These are phyloP conservation scores for Alternaria burnsii DNA, from an alignment of 2,329 filamentous ascomycete species.

Conservation along the genomic window DNA sequence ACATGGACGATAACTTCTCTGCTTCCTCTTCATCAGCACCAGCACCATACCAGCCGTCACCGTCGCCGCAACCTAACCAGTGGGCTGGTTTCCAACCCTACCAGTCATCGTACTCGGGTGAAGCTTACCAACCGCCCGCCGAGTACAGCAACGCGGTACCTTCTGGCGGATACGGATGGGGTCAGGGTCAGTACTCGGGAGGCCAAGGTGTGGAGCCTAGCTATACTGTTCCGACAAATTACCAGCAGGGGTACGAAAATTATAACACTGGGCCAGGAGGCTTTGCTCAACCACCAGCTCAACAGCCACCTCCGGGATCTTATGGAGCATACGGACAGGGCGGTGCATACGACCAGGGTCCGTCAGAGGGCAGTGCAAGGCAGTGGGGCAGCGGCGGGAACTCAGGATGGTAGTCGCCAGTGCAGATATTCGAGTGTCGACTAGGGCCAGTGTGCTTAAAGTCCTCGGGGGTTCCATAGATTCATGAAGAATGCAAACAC, in stretches of 20 bases:
- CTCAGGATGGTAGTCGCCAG: slow-evolving; percentile 32
- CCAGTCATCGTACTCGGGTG: slow-evolving; percentile 44
- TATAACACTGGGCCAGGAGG: slow-evolving; percentile 25
- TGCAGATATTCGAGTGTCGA: neutral
- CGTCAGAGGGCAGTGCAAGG: slow-evolving; percentile 28
- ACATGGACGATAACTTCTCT: slow-evolving; percentile 30
- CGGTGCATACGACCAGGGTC: slow-evolving; percentile 31
- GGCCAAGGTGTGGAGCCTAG: slow-evolving; percentile 45
- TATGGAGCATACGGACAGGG: slow-evolving; percentile 33
- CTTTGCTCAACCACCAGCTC: slow-evolving; percentile 27
- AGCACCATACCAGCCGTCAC: slow-evolving; percentile 31
- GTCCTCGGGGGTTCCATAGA: neutral
- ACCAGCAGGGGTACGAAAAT: slow-evolving; percentile 50
- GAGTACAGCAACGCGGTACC: slow-evolving; percentile 40
- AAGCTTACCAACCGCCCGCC: slow-evolving; percentile 37
- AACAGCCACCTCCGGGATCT: slow-evolving; percentile 26
- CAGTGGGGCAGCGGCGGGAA: slow-evolving; percentile 45
- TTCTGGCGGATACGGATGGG: slow-evolving; percentile 37
- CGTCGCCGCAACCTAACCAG: slow-evolving; percentile 38
- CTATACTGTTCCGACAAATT: slow-evolving; percentile 46
- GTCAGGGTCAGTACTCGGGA: slow-evolving; percentile 42
- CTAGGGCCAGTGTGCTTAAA: neutral
- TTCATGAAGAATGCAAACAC: slow-evolving; percentile 13
- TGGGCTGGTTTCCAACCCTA: slow-evolving; percentile 48
- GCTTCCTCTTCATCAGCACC: slow-evolving; percentile 17